Base-by-base conservation (phyloP, 1,284 basidiomycete species). In the Anthracocystis panici-leucophaei region DNA sequence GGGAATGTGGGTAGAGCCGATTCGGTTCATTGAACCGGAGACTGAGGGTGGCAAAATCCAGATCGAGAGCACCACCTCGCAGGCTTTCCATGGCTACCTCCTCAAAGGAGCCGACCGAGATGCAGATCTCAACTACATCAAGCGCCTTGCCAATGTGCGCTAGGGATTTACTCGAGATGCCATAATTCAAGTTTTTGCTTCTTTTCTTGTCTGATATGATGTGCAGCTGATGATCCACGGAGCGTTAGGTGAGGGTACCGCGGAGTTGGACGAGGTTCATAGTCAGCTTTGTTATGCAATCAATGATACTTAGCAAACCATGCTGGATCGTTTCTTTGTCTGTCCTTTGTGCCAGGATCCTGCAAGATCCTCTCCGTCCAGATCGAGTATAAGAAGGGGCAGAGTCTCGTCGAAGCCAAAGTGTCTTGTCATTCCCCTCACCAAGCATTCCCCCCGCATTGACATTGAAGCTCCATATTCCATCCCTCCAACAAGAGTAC, bases 41-140 rank as follows among this genome's bases (percentile, higher is more conserved):
- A 16, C 0, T 7, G 31, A 20, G 25, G 21, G 20, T 18, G 23
- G 18, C 0, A 52, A 20, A 21, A 46, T 66, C 29, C 1, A 18
- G 4, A 55, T 71, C 7, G n/a, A 40, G 40, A 3, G n/a, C 5
- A 44, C 42, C 14, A 33, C 20, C 0, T 1, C 2, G 1, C 0
- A 25, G 16, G 25, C 56, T 5, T 5, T 45, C 6, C 61, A 71
- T 27, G 68, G 62, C 14, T n/a, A 12, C 6, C 27, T 71, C 23
- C 62, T 71, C 21, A 23, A 40, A 31, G 53, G 48, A 35, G 65
- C 55, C 7, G 18, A 65, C 23, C 31, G 42, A 35, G 31, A 46
- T 16, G 7, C 31, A 7, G 62, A 65, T 41, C 54, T 65, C 5
- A 10, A 18, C 7, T 58, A 51, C n/a, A 65, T 65, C 57, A 59